phyloP scores from a whole-genome alignment of 768 basidiomycete species.

The Tylopilus plumbeoviolaceoides region DNA sequence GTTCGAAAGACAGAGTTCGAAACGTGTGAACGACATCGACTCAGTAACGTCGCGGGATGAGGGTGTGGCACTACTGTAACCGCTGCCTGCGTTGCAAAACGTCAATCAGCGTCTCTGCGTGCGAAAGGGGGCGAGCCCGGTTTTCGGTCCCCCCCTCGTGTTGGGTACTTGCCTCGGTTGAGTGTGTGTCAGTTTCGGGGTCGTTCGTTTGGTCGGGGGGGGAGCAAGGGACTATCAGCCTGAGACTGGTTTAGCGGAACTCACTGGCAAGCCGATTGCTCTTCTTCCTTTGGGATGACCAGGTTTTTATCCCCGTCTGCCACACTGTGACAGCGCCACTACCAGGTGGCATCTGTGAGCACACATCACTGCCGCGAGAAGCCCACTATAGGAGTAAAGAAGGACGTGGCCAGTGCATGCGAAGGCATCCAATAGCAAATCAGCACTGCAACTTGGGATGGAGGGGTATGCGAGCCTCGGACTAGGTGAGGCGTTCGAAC shows the following conservation, averaged over 20 bases:
- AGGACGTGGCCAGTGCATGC: constrained; percentile 6
- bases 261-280: constrained; percentile 5
- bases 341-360: constrained; percentile 22
- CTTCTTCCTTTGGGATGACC: constrained; percentile 1
- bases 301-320: constrained; percentile 22
- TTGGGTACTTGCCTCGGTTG: constrained; percentile 1
- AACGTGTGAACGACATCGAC: constrained; percentile 22
- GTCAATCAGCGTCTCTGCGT: constrained; percentile 1
- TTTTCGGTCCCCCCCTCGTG: neutral
- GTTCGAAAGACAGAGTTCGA: constrained; percentile 20
- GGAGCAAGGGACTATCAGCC: constrained; percentile 2
- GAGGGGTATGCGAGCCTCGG: neutral
- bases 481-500: neutral
- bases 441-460: neutral
- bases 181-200: neutral
- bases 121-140: neutral
- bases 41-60: neutral
- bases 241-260: constrained; percentile 10
- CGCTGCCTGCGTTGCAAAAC: neutral
- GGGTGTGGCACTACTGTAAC: neutral
- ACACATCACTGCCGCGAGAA: constrained; percentile 25
- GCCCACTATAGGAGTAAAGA: constrained; percentile 13
- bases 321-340: constrained; percentile 26
- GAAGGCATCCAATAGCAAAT: constrained; percentile 11
- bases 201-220: neutral